These are phyloP conservation scores for Marasmius fiardii DNA, from an alignment of 1,284 basidiomycete genomes.

Conservation along the genomic window DNA sequence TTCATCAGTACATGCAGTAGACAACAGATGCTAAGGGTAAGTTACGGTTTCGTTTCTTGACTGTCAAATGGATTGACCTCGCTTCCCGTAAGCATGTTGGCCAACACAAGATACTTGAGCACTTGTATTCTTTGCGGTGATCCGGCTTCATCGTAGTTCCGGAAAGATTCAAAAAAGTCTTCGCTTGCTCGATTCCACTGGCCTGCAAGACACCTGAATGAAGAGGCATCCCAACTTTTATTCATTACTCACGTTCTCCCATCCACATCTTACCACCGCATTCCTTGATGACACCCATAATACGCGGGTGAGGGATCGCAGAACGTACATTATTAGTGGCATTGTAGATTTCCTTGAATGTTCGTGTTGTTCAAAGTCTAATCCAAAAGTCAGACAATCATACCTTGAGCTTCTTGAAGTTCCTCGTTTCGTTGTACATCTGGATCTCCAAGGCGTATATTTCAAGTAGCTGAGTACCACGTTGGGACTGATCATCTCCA, in stretches of 20 bases:
- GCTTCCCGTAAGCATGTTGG: conserved; percentile 97
- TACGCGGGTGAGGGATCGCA: conserved; percentile 96
- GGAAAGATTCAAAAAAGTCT: conserved; percentile 98
- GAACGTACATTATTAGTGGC: conserved; percentile 91
- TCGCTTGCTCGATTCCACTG: conserved; percentile 97
- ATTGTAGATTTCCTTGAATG: conserved; percentile 88
- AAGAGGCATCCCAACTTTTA: background rate
- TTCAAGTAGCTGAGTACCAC: conserved; percentile 93
- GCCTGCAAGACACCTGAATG: conserved; percentile 40
- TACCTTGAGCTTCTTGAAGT: conserved; percentile 92
- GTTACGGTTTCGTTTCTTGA: conserved; percentile 95
- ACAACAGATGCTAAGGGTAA: background rate
- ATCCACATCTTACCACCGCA: conserved; percentile 99
- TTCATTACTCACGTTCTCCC: conserved; percentile 82
- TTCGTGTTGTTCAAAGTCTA: conserved; percentile 1
- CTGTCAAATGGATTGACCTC: conserved; percentile 99
- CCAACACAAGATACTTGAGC: conserved; percentile 96
- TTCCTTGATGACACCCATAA: conserved; percentile 99
- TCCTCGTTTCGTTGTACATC: conserved; percentile 97
- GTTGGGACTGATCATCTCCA: conserved; percentile 81
- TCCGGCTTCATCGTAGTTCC: conserved; percentile 98
- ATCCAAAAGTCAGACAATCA: background rate
- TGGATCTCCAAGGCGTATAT: conserved; percentile 99
- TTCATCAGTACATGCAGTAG: background rate
- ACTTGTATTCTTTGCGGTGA: conserved; percentile 96